Evolutionary conservation across 768 basidiomycete species (phyloP).

Genomic region (Tricholoma saponaceum): DNA sequence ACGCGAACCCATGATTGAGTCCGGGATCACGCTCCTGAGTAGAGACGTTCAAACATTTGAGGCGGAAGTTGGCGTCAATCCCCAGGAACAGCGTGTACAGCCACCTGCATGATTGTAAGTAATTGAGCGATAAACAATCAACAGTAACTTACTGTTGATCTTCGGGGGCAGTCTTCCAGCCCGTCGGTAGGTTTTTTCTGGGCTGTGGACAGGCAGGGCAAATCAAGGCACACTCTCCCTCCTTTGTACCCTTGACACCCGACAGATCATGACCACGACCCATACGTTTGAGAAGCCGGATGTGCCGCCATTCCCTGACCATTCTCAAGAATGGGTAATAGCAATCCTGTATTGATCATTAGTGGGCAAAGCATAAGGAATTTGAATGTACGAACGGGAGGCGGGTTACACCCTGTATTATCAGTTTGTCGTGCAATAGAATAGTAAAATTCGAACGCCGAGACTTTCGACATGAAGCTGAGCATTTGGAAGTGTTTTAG

Average conservation of each 20-base stretch:
- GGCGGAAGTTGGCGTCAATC: conserved; percentile 20
- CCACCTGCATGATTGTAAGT: neutral
- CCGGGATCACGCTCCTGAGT: conserved; percentile 13
- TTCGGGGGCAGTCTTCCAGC: conserved; percentile 13
- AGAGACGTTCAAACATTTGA: conserved; percentile 16
- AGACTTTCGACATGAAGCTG: conserved; percentile 10
- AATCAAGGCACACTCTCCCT: conserved; percentile 18
- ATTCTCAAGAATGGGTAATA: conserved; percentile 16
- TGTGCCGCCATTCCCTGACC: conserved; percentile 14
- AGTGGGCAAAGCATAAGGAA: neutral
- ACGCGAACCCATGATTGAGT: too few relatives aligned
- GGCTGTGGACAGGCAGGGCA: too few relatives aligned
- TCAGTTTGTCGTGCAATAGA: conserved; percentile 6
- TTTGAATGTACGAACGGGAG: neutral
- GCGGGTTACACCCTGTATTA: conserved; percentile 1
- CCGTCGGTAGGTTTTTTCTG: conserved; percentile 20
- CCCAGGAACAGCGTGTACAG: too few relatives aligned
- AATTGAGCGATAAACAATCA: neutral
- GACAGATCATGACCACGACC: conserved; percentile 14
- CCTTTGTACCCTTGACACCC: conserved; percentile 11
- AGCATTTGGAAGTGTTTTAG: too few relatives aligned
- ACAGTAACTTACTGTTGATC: neutral
- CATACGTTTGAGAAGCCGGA: conserved; percentile 16
- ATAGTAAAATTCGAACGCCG: conserved; percentile 10
- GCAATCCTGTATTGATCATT: conserved; percentile 11